Base-by-base conservation (phyloP, 2,329 filamentous ascomycete species). In the Stemphylium beticola region DNA sequence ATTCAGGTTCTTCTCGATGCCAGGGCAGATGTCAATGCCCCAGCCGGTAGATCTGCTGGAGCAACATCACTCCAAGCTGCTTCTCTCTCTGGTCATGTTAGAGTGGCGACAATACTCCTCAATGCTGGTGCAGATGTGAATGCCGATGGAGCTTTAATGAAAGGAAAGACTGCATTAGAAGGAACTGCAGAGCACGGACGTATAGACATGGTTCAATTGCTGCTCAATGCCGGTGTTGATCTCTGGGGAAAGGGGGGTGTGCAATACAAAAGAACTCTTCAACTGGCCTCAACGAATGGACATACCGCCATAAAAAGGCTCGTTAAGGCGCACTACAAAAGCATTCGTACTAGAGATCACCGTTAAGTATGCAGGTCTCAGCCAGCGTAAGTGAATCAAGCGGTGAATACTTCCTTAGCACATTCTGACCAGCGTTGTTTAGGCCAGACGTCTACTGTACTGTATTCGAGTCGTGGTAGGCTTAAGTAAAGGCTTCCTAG, bases 181-280 rank as follows among this genome's bases (percentile, higher is more conserved):
- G 71, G 64, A 2, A 66, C 70, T 2, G 62, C 71, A 9, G 70
- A 73, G 34, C 42, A 65, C 7, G 70, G 68, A 11, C 63, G 64
- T 8, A 60, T 73, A 4, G 70, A 71, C 37, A 66, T 69, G 60
- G 39, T 72, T 15, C 56, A 18, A 2, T 43, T 56, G 1, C 49
- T 56, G 3, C 33, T 53, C 2, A 14, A 11, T 12, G 2, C 3
- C 17, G 34, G 34, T 2, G 49, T 29, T 11, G 39, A 50, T 18
- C 44, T 47, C 0, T n/a, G 32, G 10, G 12, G 12, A 34, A 6
- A 12, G 10, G 32, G 12, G 2, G 12, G 12, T 11, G 34, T 41
- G 40, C 39, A 46, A 31, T 34, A 34, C 32, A 14, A 34, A 14
- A 34, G 32, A 34, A 34, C 32, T 11, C 32, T 34, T 34, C 32